Conservation (phyloP, 208 protist genomes). For the Leishmania major region DNA sequence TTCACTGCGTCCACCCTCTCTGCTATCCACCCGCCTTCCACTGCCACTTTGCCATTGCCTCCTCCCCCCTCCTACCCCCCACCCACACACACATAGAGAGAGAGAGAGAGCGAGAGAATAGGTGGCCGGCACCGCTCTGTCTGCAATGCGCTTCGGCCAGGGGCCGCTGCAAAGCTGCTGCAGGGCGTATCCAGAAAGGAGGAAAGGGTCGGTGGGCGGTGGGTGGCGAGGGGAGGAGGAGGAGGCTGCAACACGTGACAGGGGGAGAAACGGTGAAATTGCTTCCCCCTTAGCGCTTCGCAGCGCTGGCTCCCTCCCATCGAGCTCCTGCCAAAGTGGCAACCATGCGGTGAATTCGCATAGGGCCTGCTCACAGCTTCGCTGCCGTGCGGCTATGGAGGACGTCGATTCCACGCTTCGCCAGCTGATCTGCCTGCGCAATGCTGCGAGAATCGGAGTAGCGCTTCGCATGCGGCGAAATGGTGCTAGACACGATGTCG, state of each 20-base stretch:
- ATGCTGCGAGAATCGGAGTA: slow-evolving; percentile 39
- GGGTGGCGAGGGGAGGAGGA: too few relatives aligned
- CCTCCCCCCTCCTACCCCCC: not conserved
- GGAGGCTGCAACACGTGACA: not conserved
- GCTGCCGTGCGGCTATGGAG: slow-evolving; percentile 40
- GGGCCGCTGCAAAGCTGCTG: not conserved
- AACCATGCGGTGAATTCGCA: not conserved
- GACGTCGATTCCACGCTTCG: slow-evolving; percentile 55
- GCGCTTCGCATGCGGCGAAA: slow-evolving; percentile 8
- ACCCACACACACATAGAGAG: too few relatives aligned
- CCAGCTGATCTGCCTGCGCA: slow-evolving; percentile 58
- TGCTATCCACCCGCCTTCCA: not conserved
- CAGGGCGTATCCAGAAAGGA: not conserved
- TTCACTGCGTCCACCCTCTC: not conserved
- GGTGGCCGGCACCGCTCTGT: too few relatives aligned
- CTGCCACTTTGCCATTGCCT: not conserved
- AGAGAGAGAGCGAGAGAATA: too few relatives aligned
- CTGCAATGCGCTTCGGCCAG: too few relatives aligned
- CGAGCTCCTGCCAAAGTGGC: not conserved
- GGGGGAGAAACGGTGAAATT: not conserved
- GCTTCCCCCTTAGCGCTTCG: not conserved
- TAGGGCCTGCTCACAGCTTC: slow-evolving; percentile 30
- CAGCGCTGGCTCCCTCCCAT: not conserved
- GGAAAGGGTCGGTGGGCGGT: not conserved
- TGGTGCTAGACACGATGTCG: slow-evolving; percentile 18